A percentile compares a stretch with the other conserved stretches of the same genome.
These are phyloP conservation scores for Schwanniomyces yamadae DNA, from an alignment of 805 yeast species.

Conservation along the genomic window DNA sequence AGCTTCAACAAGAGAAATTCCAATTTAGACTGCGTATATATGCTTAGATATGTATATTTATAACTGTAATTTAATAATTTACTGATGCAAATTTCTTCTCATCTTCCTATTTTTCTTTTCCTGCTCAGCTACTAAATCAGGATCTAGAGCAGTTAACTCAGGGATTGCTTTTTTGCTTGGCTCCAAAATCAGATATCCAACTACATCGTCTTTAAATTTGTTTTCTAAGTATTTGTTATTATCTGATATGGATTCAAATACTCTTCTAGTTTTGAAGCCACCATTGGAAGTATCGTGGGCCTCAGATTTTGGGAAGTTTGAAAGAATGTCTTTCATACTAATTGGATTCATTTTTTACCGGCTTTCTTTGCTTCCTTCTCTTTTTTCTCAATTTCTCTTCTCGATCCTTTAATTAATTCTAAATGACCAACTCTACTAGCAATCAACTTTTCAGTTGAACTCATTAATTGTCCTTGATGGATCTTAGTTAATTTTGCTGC, in stretches of 20 bases:
- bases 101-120: constrained; percentile 13
- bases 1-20: constrained; percentile 50
- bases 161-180: constrained; percentile 13
- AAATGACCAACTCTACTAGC: constrained; percentile 92
- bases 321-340: constrained; percentile 13
- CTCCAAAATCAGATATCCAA: background rate
- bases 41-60: background rate
- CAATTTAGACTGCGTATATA: constrained; percentile 16
- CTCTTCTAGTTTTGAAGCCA: background rate
- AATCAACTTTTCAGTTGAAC: constrained; percentile 79
- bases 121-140: constrained; percentile 20
- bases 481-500: constrained; percentile 57
- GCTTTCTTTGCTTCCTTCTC: constrained; percentile 37
- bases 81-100: constrained; percentile 7
- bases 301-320: constrained; percentile 11
- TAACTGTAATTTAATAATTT: constrained; percentile 2
- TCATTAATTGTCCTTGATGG: constrained; percentile 51
- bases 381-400: constrained; percentile 73
- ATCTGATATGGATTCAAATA: background rate
- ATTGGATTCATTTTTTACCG: constrained; percentile 10
- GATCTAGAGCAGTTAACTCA: constrained; percentile 25
- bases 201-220: background rate
- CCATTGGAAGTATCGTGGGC: background rate
- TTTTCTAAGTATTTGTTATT: background rate
- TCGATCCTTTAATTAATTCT: constrained; percentile 85